Conservation (phyloP, 2,329 filamentous ascomycete species). For the Cadophora luteo-olivacea region DNA sequence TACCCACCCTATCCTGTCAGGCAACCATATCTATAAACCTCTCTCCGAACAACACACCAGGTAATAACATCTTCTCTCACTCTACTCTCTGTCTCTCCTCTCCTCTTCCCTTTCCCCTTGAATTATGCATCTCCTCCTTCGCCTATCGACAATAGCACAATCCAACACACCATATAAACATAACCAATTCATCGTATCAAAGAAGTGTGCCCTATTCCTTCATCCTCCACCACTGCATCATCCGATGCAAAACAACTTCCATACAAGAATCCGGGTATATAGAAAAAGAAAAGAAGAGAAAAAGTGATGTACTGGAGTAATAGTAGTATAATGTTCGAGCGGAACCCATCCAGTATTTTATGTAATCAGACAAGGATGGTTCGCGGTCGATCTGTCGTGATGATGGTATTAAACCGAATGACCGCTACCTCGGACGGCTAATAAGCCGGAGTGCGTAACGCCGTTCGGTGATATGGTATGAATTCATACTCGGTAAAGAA, state of each 20-base stretch:
- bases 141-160: neutral
- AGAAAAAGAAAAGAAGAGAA: slow-evolving; percentile 35
- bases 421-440: slow-evolving; percentile 27
- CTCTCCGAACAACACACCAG: slow-evolving; percentile 6
- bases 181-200: slow-evolving; percentile 19
- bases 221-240: slow-evolving; percentile 18
- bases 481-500: neutral
- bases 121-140: slow-evolving; percentile 21
- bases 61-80: neutral
- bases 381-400: slow-evolving; percentile 19
- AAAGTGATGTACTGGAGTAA: slow-evolving; percentile 19
- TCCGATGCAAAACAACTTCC: slow-evolving; percentile 27
- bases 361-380: neutral
- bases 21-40: slow-evolving; percentile 23
- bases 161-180: slow-evolving; percentile 26
- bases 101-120: neutral
- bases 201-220: slow-evolving; percentile 7
- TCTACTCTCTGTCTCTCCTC: neutral
- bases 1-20: slow-evolving; percentile 13
- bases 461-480: slow-evolving; percentile 23
- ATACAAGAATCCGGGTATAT: slow-evolving; percentile 45
- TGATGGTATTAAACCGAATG: slow-evolving; percentile 33
- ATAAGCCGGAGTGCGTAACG: slow-evolving; percentile 34
- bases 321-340: neutral
- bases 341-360: neutral